These are phyloP conservation scores for Rhynchospora pubera DNA, from an alignment of 176 grass and related monocot genomes.

Conservation along the genomic window DNA sequence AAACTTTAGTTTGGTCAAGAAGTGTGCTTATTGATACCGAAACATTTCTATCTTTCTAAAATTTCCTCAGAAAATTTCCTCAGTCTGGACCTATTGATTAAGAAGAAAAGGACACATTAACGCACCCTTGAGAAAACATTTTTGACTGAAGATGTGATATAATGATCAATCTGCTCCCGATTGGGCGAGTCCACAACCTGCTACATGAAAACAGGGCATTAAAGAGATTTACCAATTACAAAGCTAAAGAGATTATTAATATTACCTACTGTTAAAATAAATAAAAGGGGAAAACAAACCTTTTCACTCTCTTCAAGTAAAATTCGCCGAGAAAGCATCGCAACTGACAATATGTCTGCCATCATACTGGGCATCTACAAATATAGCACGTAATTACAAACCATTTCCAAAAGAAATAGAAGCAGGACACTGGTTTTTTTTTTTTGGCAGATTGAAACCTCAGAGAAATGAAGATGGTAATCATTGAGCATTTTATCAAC, in stretches of 20 bases:
- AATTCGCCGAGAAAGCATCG: conserved; percentile 68
- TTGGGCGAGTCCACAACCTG: conserved; percentile 57
- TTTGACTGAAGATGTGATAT: conserved; percentile 92
- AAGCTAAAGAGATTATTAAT: conserved; percentile 5
- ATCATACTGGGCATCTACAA: conserved; percentile 67
- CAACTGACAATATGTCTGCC: conserved; percentile 72
- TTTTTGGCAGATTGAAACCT: conserved; percentile 45
- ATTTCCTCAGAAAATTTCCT: neutral
- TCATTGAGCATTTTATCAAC: conserved; percentile 87
- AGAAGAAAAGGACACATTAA: conserved; percentile 23
- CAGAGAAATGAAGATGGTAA: conserved; percentile 85
- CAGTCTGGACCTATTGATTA: conserved; percentile 9
- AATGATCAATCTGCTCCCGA: conserved; percentile 80
- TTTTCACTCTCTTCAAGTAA: conserved; percentile 91
- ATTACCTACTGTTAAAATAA: neutral
- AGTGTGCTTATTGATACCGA: conserved; percentile 5
- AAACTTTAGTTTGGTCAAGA: conserved; percentile 15
- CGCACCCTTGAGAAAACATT: conserved; percentile 75
- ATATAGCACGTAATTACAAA: conserved; percentile 14
- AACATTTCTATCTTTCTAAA: conserved; percentile 10
- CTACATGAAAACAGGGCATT: conserved; percentile 28
- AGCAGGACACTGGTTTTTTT: neutral
- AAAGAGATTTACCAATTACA: conserved; percentile 23
- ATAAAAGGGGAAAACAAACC: conserved; percentile 23
- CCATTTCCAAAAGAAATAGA: neutral